Conservation (phyloP, 2,329 filamentous ascomycete species). For the Fusarium albidum region DNA sequence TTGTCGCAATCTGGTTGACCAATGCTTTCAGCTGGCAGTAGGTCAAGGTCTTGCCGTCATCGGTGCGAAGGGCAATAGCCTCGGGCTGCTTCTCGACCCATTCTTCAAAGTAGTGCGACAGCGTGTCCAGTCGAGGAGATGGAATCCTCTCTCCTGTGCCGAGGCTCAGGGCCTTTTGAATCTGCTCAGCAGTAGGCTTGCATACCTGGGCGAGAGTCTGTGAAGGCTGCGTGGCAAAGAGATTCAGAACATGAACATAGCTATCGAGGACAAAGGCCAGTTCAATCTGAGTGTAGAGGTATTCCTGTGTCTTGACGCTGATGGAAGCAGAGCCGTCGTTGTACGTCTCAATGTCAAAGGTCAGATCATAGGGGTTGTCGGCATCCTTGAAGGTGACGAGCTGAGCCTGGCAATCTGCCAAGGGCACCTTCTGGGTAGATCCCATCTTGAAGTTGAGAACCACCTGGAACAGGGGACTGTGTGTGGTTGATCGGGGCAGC, state of each 20-base stretch:
- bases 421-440: neutral
- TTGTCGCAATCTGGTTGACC: neutral
- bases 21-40: neutral
- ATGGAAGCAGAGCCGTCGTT: neutral
- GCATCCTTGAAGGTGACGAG: neutral
- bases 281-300: neutral
- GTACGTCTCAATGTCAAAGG: neutral
- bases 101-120: neutral
- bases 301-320: neutral
- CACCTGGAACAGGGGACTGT: constrained; percentile 11
- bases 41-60: neutral
- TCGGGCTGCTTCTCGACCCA: neutral
- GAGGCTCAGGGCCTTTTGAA: neutral
- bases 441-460: neutral
- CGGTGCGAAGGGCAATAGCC: neutral
- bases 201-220: neutral
- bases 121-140: neutral
- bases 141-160: neutral
- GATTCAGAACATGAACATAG: neutral
- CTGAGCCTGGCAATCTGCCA: neutral
- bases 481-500: neutral
- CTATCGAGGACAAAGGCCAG: neutral
- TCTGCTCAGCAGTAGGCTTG: neutral
- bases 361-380: neutral
- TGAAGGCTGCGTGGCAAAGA: neutral